phyloP scores from a whole-genome alignment of 768 basidiomycete genomes.

The Kwoniella sp. region DNA sequence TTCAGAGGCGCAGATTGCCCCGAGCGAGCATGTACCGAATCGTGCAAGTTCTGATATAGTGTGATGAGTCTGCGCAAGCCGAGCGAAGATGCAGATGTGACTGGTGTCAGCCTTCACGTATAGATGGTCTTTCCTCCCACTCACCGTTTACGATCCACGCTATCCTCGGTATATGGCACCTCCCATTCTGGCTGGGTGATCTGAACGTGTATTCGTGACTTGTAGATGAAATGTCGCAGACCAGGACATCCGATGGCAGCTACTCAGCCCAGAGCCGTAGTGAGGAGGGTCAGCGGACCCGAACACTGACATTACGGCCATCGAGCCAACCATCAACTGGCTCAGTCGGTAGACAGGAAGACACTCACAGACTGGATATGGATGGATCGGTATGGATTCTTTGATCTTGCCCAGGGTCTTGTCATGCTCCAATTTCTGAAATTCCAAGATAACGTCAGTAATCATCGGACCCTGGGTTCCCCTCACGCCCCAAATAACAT shows the following conservation, averaged over 20 bases:
- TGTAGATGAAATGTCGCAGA: slow-evolving; percentile 91
- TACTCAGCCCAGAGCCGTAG: too few species aligned
- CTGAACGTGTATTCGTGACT: slow-evolving; percentile 84
- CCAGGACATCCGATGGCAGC: slow-evolving; percentile 84
- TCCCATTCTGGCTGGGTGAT: slow-evolving; percentile 83
- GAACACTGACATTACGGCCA: too few species aligned
- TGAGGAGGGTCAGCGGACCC: too few species aligned
- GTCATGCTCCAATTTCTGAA: slow-evolving; percentile 68
- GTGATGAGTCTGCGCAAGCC: slow-evolving; percentile 67
- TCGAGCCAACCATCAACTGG: too few species aligned
- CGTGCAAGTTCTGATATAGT: slow-evolving; percentile 82
- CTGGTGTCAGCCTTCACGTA: neutral
- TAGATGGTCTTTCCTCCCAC: too few species aligned
- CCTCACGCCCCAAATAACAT: neutral
- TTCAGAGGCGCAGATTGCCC: slow-evolving; percentile 74
- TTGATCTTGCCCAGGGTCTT: slow-evolving; percentile 60
- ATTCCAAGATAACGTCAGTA: neutral
- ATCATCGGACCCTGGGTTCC: too few species aligned
- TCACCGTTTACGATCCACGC: slow-evolving; percentile 19
- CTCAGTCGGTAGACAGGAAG: too few species aligned
- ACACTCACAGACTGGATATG: slow-evolving; percentile 45
- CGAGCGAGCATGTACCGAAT: slow-evolving; percentile 86
- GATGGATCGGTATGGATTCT: slow-evolving; percentile 60
- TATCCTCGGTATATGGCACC: slow-evolving; percentile 74
- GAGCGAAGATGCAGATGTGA: neutral